Evolutionary conservation across 2,329 filamentous ascomycete genomes (phyloP), one percentile per base, ranked within the genome.

Genomic region (Eurotiales sp.): DNA sequence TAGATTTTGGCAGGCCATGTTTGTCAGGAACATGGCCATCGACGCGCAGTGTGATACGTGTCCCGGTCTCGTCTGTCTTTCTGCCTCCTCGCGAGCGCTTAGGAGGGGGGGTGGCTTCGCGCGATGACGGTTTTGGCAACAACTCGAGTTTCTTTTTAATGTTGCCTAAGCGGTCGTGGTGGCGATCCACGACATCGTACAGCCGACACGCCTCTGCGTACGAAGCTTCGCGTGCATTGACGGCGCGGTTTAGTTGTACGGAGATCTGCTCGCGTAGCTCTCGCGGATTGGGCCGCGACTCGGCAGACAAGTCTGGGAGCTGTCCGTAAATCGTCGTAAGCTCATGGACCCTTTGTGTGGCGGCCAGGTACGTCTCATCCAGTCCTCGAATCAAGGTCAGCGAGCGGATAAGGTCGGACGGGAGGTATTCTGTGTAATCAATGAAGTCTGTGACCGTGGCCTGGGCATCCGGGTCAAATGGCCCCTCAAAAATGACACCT

Each of bases 401-500:
- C 56, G 82, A 84, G 60, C 83, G 82, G 53, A 79, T 75, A 21
- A 86, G 72, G 63, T 85, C 82, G 8, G 82, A 81, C 29, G 83
- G 83, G 52, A 84, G 83, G 72, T 83, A 84, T 68, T 86, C 83
- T 56, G 83, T 86, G 68, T 85, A 86, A 66, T 85, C 82, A 53
- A 85, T 79, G 66, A 83, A 86, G 65, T 86, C 83, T 57, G 81
- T 84, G 41, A 86, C 79, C 22, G 82, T 84, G 29, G 81, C 80
- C 63, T 85, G 81, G 51, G 82, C 80, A 61, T 86, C 83, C 29
- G 83, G 82, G 62, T 85, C 82, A 50, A 77, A 75, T 47, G 77
- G 73, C 21, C 74, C 72, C 56, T 77, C 71, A n/a, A 72, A 59
- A 36, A 73, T 69, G 48, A 75, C 63, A 52, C 68, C 71, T 32